Evolutionary conservation across 495 filamentous ascomycete genomes (phyloP).

Genomic region (Aspergillus kassunensis): DNA sequence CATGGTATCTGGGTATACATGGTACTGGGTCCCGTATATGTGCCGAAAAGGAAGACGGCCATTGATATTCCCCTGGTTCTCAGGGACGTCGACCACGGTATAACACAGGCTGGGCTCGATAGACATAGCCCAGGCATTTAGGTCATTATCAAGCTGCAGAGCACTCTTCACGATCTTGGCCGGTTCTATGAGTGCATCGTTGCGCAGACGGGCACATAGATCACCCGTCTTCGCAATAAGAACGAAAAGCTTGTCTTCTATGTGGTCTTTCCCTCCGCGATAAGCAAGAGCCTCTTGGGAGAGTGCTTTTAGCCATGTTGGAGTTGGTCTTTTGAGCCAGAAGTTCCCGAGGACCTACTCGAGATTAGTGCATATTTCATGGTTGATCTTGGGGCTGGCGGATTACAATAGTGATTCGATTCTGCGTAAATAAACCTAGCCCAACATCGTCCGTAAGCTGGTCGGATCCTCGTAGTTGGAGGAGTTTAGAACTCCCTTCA

Average conservation of each 20-base stretch:
- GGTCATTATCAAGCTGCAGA: conserved; percentile 6
- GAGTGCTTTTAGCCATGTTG: conserved; percentile 3
- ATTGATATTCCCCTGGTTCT: not conserved
- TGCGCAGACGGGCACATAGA: not conserved
- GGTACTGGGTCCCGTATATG: conserved; percentile 6
- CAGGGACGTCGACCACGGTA: conserved; percentile 1
- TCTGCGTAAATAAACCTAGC: conserved; percentile 12
- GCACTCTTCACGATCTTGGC: not conserved
- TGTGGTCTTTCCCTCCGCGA: not conserved
- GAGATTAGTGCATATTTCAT: not conserved
- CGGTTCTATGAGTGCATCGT: not conserved
- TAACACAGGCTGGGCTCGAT: conserved; percentile 1
- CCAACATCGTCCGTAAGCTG: conserved; percentile 5
- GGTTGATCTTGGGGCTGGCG: not conserved
- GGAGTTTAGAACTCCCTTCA: conserved; percentile 9
- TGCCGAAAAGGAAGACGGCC: not conserved
- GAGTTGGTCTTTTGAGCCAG: conserved; percentile 10
- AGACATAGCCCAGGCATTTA: conserved; percentile 1
- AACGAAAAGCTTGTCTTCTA: conserved; percentile 3
- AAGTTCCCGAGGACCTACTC: conserved; percentile 10
- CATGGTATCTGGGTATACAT: conserved; percentile 5
- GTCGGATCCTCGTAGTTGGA: conserved; percentile 12
- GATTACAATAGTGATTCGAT: conserved; percentile 9
- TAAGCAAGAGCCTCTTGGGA: not conserved
- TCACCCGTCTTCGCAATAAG: conserved; percentile 7